Percentiles rank a stretch among this genome's conserved stretches.
phyloP scores from a whole-genome alignment of 192 early-diverging fungal genomes.

The Martensiomyces pterosporus region DNA sequence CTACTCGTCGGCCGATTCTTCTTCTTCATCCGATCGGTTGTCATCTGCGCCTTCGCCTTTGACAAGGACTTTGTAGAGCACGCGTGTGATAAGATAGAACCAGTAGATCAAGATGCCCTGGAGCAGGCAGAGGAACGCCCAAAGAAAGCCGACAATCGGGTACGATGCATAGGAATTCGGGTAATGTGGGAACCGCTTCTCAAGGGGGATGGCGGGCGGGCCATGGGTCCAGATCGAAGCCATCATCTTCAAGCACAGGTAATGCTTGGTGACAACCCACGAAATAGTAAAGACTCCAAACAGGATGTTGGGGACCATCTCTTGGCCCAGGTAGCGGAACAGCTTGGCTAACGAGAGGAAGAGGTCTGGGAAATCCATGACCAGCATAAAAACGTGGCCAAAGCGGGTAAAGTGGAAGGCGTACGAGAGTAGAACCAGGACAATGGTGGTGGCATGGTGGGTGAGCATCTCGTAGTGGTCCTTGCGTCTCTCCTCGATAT shows the following conservation, averaged over 20 bases:
- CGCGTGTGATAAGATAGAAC: slow-evolving; percentile 68
- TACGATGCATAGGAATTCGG: slow-evolving; percentile 51
- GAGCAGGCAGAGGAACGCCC: slow-evolving; percentile 58
- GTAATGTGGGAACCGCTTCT: slow-evolving; percentile 57
- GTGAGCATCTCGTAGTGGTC: slow-evolving; percentile 48
- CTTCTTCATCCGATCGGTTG: slow-evolving; percentile 55
- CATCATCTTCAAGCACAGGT: slow-evolving; percentile 64
- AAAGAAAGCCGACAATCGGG: slow-evolving; percentile 48
- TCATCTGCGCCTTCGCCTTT: slow-evolving; percentile 68
- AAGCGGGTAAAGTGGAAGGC: slow-evolving; percentile 51
- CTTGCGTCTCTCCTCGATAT: slow-evolving; percentile 53
- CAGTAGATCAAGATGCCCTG: slow-evolving; percentile 73
- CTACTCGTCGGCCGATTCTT: slow-evolving; percentile 28
- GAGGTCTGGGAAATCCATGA: slow-evolving; percentile 57
- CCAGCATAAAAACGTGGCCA: slow-evolving; percentile 51
- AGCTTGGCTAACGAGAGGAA: slow-evolving; percentile 65
- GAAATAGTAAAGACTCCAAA: slow-evolving; percentile 73
- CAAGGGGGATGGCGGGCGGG: slow-evolving; percentile 47
- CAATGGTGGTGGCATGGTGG: slow-evolving; percentile 54
- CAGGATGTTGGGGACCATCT: slow-evolving; percentile 58
- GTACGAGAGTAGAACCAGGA: slow-evolving; percentile 49
- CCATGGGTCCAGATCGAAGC: slow-evolving; percentile 55
- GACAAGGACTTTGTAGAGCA: slow-evolving; percentile 55
- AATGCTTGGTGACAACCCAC: slow-evolving; percentile 76
- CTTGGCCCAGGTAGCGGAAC: slow-evolving; percentile 65